Evolutionary conservation across 1,139 yeast species (phyloP).

Genomic region (Hemisphaericaspora subhashii): DNA sequence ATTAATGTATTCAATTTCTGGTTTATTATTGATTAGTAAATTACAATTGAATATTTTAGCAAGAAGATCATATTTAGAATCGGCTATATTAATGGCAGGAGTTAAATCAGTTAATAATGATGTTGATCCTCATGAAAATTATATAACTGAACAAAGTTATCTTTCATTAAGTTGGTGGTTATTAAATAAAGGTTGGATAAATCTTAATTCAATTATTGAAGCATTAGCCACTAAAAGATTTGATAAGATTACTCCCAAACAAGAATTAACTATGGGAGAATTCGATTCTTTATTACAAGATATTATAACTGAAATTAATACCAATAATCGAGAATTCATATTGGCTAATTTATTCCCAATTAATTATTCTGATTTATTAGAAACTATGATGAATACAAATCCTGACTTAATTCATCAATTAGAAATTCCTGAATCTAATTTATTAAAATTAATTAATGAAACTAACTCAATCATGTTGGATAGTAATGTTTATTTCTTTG

Average conservation of each 20-base stretch:
- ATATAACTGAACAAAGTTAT: constrained; percentile 75
- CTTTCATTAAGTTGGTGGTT: constrained; percentile 94
- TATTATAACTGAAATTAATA: constrained; percentile 35
- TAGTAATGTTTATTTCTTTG: constrained; percentile 31
- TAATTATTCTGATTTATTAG: constrained; percentile 40
- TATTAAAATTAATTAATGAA: constrained; percentile 47
- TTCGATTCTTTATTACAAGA: constrained; percentile 39
- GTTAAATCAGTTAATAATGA: constrained; percentile 24
- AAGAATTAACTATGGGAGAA: constrained; percentile 63
- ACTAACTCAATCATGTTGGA: constrained; percentile 34
- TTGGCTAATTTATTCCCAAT: constrained; percentile 47
- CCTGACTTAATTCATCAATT: constrained; percentile 43
- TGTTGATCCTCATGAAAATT: constrained; percentile 34
- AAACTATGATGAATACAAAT: constrained; percentile 46
- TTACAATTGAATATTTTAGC: constrained; percentile 87
- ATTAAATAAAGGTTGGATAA: constrained; percentile 79
- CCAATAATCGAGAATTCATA: constrained; percentile 38
- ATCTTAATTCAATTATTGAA: constrained; percentile 55
- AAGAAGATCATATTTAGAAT: constrained; percentile 77
- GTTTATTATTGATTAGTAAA: constrained; percentile 73
- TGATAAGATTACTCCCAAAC: constrained; percentile 65
- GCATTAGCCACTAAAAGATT: constrained; percentile 61
- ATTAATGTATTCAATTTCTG: constrained; percentile 64
- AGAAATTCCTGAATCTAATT: constrained; percentile 39
- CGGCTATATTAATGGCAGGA: constrained; percentile 69